Conservation (phyloP, 306 rosid species). For the Citrullus colocynthis region DNA sequence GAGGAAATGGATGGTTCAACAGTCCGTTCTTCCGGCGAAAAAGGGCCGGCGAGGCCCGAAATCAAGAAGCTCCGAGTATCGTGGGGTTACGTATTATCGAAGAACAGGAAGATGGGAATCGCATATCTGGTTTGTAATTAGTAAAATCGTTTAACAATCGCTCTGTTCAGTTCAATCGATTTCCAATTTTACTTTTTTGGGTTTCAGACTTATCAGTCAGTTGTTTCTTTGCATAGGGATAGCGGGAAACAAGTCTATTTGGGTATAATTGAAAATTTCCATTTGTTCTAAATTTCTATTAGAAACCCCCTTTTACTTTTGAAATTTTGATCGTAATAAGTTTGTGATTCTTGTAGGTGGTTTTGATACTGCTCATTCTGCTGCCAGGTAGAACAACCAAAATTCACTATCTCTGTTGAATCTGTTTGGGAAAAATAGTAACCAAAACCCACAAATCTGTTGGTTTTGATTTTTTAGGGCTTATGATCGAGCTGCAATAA, state of each 20-base stretch:
- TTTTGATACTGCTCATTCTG: slow-evolving; percentile 88
- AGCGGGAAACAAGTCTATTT: slow-evolving; percentile 90
- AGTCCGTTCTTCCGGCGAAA: slow-evolving; percentile 29
- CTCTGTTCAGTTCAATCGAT: not conserved
- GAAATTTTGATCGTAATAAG: not conserved
- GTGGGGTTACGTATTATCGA: slow-evolving; percentile 86
- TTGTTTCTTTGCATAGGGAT: slow-evolving; percentile 42
- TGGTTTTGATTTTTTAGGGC: slow-evolving; percentile 35
- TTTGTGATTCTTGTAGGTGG: slow-evolving; percentile 40
- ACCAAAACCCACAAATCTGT: not conserved
- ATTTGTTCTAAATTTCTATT: not conserved
- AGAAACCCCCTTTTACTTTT: not conserved
- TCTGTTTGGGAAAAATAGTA: not conserved
- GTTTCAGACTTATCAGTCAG: not conserved
- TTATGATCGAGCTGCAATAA: slow-evolving; percentile 93
- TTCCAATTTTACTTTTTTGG: not conserved
- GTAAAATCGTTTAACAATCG: not conserved
- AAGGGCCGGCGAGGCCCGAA: slow-evolving; percentile 88
- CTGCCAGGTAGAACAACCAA: slow-evolving; percentile 42
- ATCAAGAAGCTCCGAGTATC: slow-evolving; percentile 90
- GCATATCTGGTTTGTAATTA: slow-evolving; percentile 60
- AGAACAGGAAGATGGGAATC: slow-evolving; percentile 97
- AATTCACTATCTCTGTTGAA: not conserved
- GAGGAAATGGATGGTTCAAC: slow-evolving; percentile 27
- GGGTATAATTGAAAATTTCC: slow-evolving; percentile 34